These are phyloP conservation scores for Nephelium lappaceum DNA, from an alignment of 345 rosid genomes.

Conservation along the genomic window DNA sequence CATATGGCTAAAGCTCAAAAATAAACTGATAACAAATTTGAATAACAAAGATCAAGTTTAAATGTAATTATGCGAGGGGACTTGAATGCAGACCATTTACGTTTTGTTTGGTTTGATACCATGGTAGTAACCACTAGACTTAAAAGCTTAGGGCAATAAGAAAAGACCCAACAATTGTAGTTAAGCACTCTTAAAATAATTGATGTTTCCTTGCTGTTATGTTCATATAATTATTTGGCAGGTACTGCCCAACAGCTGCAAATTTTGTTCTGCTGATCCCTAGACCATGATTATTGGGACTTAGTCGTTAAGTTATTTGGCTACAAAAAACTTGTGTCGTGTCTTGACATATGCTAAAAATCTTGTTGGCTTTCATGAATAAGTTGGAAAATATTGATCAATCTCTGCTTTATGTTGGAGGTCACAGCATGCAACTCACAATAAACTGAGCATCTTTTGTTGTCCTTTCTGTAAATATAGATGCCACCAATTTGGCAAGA, in stretches of 20 bases:
- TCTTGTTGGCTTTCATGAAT: neutral
- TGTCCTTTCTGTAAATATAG: slow-evolving; percentile 39
- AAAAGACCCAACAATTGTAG: neutral
- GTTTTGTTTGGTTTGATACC: neutral
- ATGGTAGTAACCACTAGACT: neutral
- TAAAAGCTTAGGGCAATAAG: neutral
- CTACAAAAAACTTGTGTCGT: neutral
- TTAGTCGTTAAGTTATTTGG: neutral
- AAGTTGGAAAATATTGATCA: neutral
- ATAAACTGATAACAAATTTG: neutral
- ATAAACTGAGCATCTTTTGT: slow-evolving; percentile 4
- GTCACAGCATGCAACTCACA: neutral
- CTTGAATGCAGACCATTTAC: neutral
- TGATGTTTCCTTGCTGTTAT: neutral
- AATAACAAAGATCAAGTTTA: too few species aligned
- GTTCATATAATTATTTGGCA: neutral
- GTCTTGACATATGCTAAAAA: neutral
- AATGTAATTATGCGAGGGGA: neutral
- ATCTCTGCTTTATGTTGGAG: neutral
- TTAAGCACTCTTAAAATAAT: neutral
- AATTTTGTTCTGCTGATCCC: neutral
- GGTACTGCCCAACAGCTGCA: neutral
- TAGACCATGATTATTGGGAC: neutral
- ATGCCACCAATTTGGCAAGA: slow-evolving; percentile 60
- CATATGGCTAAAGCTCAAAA: neutral